Evolutionary conservation across 2,329 filamentous ascomycete genomes (phyloP), one percentile per base, ranked within the genome.

Genomic region (Chaetomium globosum): DNA sequence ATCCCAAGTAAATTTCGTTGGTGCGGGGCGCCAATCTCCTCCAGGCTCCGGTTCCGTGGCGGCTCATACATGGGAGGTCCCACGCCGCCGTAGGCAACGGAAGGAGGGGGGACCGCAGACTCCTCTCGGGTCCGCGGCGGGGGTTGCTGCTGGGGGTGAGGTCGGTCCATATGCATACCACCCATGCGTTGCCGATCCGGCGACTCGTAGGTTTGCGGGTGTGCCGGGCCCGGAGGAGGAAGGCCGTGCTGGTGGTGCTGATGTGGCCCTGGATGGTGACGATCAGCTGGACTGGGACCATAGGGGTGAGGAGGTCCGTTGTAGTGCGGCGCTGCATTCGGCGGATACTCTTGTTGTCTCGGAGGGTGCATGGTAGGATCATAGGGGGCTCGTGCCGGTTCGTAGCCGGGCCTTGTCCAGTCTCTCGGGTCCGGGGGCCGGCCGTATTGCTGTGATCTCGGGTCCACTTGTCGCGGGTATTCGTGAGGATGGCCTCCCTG

Each of bases 1-100:
- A 96, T 84, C 3, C 87, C 88, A n/a, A 97, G 80, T 52, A 96
- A 82, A 46, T 85, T 88, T 67, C 90, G 83, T 66, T 82, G 87
- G 56, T 85, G 84, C 46, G 86, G 82, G 49, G 86, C 81, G 36
- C 85, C 82, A 58, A 86, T 83, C 63, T 83, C 85, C 59, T 84
- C 86, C 69, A 76, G 74, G 33, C 76, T 71, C 70, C 81, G 73
- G 71, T 77, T 74, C 65, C 79, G 72, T 66, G 82, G 74, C 52
- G 77, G 77, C 28, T 82, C 82, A 54, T 80, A 82, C 36, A 78
- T 74, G 4, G 76, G 76, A 1, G 78, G 73, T 4, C 77, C 79
- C 59, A 80, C 80, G 10, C 75, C 74, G 16, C 77, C 76, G 65
- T 85, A 86, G 0, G 81, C 80, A 39, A 83, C 79, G 2, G 82